These are phyloP conservation scores for Dendrobium catenatum DNA, from an alignment of 106 monocot species.

Conservation along the genomic window DNA sequence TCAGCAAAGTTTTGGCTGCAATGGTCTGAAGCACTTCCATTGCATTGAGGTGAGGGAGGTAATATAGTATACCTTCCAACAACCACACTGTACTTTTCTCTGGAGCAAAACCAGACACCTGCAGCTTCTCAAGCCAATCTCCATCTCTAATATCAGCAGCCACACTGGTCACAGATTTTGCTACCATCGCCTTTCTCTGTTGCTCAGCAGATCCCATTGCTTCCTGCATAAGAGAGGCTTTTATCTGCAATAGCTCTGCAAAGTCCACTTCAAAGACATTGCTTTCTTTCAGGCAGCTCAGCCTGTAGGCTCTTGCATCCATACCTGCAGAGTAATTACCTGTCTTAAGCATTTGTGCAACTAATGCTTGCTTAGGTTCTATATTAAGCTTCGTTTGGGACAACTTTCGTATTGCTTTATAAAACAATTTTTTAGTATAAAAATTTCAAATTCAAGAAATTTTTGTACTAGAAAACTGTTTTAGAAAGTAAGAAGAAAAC, in stretches of 20 bases:
- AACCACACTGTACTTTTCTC: slow-evolving; percentile 76
- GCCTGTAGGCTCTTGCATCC: slow-evolving; percentile 90
- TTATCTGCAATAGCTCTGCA: slow-evolving; percentile 40
- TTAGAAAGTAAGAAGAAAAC: too few relatives aligned
- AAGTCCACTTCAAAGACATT: slow-evolving; percentile 75
- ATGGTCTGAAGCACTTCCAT: slow-evolving; percentile 72
- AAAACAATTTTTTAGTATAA: too few relatives aligned
- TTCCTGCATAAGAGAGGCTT: slow-evolving; percentile 37
- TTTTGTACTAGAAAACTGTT: too few relatives aligned
- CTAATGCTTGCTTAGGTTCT: too few relatives aligned
- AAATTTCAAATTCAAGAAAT: too few relatives aligned
- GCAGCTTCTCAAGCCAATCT: slow-evolving; percentile 65
- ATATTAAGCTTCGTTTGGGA: too few relatives aligned
- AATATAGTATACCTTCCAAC: slow-evolving; percentile 73
- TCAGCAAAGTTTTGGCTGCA: slow-evolving; percentile 25
- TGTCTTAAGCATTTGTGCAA: too few relatives aligned
- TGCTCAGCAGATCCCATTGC: slow-evolving; percentile 20
- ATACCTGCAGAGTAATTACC: slow-evolving; percentile 43
- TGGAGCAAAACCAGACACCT: slow-evolving; percentile 41
- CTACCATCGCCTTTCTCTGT: slow-evolving; percentile 15
- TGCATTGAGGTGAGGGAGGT: slow-evolving; percentile 57
- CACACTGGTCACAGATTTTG: slow-evolving; percentile 35
- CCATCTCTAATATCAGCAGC: slow-evolving; percentile 41
- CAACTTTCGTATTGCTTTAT: too few relatives aligned
- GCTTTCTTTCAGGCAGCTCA: slow-evolving; percentile 58